These are phyloP conservation scores for Verticillium nonalfalfae DNA, from an alignment of 2,329 filamentous ascomycete species.

Conservation along the genomic window DNA sequence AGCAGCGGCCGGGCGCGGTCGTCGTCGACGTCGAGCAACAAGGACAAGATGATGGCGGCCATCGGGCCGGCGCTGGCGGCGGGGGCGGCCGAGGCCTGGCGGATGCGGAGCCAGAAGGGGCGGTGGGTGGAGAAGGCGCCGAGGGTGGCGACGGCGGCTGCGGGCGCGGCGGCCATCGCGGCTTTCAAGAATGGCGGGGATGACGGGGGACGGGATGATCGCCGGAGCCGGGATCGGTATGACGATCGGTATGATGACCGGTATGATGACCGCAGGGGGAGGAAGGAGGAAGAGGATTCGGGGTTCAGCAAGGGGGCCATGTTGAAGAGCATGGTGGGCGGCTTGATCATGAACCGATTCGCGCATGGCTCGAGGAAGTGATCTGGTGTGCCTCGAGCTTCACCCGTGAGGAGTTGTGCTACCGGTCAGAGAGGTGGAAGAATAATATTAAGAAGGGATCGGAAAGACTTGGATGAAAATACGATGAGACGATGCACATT, in stretches of 20 bases:
- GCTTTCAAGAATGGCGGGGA: conserved; percentile 6
- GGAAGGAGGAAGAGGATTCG: neutral
- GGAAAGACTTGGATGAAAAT: too few species aligned
- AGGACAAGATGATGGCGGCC: conserved; percentile 7
- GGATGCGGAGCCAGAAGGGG: conserved; percentile 8
- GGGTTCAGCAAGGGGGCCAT: conserved; percentile 1
- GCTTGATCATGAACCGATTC: conserved; percentile 9
- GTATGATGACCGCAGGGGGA: neutral
- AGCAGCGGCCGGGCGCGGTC: conserved; percentile 1
- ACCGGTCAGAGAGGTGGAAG: too few species aligned
- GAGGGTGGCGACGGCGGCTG: conserved; percentile 9
- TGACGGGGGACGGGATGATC: neutral
- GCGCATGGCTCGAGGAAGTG: neutral
- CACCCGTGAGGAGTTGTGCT: too few species aligned
- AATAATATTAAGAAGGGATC: too few species aligned
- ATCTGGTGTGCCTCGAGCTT: neutral
- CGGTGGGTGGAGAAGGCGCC: conserved; percentile 9
- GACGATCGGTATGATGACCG: conserved; percentile 1
- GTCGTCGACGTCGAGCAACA: neutral
- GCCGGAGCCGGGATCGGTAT: neutral
- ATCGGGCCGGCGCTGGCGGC: conserved; percentile 9
- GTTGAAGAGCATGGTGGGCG: conserved; percentile 9
- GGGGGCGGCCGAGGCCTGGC: conserved; percentile 9
- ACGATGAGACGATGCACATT: too few species aligned
- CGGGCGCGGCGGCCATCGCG: conserved; percentile 10